Evolutionary conservation across 148 eudicot genomes (phyloP).

Genomic region (Mesembryanthemum crystallinum): DNA sequence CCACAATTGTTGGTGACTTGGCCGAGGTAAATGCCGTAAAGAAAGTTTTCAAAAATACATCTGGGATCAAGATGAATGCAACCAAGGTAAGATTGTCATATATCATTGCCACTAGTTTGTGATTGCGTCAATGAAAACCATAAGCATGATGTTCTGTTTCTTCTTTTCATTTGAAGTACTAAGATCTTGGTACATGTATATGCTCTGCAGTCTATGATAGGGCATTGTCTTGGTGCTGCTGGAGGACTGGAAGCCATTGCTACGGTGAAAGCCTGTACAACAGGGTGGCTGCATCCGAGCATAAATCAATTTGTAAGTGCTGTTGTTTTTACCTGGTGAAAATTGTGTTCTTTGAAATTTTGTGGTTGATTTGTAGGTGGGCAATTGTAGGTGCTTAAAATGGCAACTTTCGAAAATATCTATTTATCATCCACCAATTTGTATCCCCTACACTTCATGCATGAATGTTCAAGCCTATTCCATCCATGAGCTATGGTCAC

Average conservation of each 20-base stretch:
- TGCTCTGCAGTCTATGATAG: constrained; percentile 83
- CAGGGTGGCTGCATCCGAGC: constrained; percentile 97
- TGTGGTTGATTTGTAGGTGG: neutral
- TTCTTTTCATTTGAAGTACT: constrained; percentile 7
- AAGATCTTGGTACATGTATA: neutral
- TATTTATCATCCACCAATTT: neutral
- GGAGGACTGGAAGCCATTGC: constrained; percentile 99
- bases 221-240: constrained; percentile 97
- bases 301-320: constrained; percentile 88
- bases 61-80: constrained; percentile 82
- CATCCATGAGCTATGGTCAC: neutral
- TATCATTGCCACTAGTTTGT: neutral
- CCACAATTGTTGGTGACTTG: constrained; percentile 87
- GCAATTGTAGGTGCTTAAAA: neutral
- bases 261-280: constrained; percentile 71
- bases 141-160: constrained; percentile 2
- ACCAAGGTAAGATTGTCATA: constrained; percentile 56
- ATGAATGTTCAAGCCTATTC: neutral
- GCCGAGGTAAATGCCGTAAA: constrained; percentile 96
- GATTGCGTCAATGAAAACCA: neutral
- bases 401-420: neutral
- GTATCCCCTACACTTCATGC: neutral
- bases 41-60: constrained; percentile 87
- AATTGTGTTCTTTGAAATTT: neutral
- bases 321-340: neutral